phyloP scores from a whole-genome alignment of 371 early-diverging fungal genomes.

The Syncephalis fuscata region DNA sequence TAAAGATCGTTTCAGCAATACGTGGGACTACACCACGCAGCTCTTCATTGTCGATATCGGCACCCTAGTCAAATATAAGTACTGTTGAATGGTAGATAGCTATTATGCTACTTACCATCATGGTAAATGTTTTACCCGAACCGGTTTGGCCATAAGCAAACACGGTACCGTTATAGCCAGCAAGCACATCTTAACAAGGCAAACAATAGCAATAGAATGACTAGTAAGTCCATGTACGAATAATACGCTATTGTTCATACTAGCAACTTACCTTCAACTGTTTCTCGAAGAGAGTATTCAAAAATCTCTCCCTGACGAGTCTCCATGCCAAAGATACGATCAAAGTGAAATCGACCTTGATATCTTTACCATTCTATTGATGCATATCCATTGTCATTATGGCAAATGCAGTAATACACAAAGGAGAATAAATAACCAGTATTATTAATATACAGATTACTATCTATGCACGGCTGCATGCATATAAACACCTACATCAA shows the following conservation, averaged over 20 bases:
- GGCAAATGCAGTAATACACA: not conserved
- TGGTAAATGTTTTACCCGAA: slow-evolving; percentile 97
- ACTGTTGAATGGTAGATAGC: not conserved
- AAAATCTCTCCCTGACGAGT: slow-evolving; percentile 73
- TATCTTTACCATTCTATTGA: slow-evolving; percentile 47
- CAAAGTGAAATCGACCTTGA: slow-evolving; percentile 75
- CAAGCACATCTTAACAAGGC: slow-evolving; percentile 33
- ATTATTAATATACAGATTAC: not conserved
- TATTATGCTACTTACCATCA: slow-evolving; percentile 65
- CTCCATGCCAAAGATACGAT: slow-evolving; percentile 71
- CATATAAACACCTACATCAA: slow-evolving; percentile 4
- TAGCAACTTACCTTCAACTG: slow-evolving; percentile 89
- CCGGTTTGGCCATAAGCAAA: slow-evolving; percentile 98
- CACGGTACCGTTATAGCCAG: slow-evolving; percentile 93
- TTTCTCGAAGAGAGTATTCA: slow-evolving; percentile 74
- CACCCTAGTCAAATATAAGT: slow-evolving; percentile 67
- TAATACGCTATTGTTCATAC: slow-evolving; percentile 19
- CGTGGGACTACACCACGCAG: slow-evolving; percentile 90
- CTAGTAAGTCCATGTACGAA: not conserved
- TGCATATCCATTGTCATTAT: not conserved
- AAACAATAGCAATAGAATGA: not conserved
- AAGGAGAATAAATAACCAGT: too few relatives aligned
- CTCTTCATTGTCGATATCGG: slow-evolving; percentile 78
- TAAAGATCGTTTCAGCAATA: slow-evolving; percentile 82
- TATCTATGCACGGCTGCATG: not conserved